phyloP scores from a whole-genome alignment of 2,329 filamentous ascomycete species.

The Aspergillus floridensis region DNA sequence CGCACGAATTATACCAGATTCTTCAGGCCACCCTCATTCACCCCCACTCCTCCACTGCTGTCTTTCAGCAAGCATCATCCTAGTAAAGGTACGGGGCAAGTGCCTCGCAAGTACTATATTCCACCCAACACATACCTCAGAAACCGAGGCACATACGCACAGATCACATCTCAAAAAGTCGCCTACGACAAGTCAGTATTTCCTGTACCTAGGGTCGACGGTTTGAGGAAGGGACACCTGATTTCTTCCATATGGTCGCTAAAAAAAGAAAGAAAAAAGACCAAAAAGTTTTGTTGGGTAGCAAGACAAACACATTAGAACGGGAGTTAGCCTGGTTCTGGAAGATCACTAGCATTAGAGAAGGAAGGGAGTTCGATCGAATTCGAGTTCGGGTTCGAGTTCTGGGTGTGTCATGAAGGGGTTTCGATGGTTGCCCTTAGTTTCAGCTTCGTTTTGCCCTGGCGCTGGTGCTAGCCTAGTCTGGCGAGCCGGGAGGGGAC shows the following conservation, averaged over 20 bases:
- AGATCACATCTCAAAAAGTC: neutral
- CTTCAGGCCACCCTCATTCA: neutral
- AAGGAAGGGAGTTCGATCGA: neutral
- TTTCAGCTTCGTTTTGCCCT: constrained; percentile 20
- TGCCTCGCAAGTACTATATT: neutral
- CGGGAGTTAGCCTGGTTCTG: constrained; percentile 16
- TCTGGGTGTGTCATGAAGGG: neutral
- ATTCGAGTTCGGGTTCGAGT: neutral
- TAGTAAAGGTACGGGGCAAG: neutral
- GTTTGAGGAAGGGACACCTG: neutral
- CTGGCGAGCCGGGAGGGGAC: neutral
- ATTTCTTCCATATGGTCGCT: neutral
- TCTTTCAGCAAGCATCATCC: neutral
- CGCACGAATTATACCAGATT: neutral
- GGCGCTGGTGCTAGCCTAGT: constrained; percentile 1
- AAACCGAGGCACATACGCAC: neutral
- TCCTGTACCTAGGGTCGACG: neutral
- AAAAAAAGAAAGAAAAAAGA: constrained; percentile 6
- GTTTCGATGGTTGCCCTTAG: neutral
- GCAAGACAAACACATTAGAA: constrained; percentile 7
- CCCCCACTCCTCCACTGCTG: neutral
- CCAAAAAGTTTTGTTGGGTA: neutral
- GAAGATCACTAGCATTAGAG: constrained; percentile 15
- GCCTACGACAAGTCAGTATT: neutral
- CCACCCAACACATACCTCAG: neutral